phyloP scores from a whole-genome alignment of 352 stramenopile genomes.

The Phytophthora melonis region DNA sequence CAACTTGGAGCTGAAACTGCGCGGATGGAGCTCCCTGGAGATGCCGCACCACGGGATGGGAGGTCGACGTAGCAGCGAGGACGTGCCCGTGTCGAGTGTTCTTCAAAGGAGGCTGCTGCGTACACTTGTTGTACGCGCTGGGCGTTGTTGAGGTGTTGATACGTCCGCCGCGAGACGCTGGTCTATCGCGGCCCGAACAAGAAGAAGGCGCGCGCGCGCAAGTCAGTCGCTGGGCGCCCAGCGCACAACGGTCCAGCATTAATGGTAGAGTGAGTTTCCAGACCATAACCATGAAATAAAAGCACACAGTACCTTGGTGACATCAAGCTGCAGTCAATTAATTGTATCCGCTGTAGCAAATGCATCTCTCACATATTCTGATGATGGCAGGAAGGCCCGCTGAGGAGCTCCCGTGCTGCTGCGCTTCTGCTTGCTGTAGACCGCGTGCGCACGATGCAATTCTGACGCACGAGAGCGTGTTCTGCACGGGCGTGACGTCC shows the following conservation, averaged over 20 bases:
- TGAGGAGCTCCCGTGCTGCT: too few species aligned
- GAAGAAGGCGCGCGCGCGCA: constrained; percentile 1
- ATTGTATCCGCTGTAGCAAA: too few species aligned
- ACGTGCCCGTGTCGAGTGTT: constrained; percentile 9
- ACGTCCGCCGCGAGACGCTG: constrained; percentile 1
- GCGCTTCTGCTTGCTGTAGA: too few species aligned
- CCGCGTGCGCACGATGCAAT: too few species aligned
- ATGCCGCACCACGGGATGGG: constrained; percentile 12
- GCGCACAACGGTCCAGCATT: background rate
- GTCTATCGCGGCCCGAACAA: constrained; percentile 11
- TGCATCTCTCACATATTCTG: too few species aligned
- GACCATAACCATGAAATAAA: too few species aligned
- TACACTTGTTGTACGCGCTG: constrained; percentile 21
- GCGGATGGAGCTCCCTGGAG: constrained; percentile 8
- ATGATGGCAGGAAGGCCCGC: too few species aligned
- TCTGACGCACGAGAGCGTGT: too few species aligned
- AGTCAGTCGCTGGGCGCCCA: background rate
- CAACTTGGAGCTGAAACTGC: constrained; percentile 9
- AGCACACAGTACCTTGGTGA: too few species aligned
- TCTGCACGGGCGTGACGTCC: too few species aligned
- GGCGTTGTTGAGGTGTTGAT: background rate
- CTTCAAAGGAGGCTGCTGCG: constrained; percentile 16
- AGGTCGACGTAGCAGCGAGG: background rate
- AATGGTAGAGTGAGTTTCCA: background rate
- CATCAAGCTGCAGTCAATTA: too few species aligned